Conservation (phyloP, 2,329 filamentous ascomycete species). For the Botryosphaeria dothidea region DNA sequence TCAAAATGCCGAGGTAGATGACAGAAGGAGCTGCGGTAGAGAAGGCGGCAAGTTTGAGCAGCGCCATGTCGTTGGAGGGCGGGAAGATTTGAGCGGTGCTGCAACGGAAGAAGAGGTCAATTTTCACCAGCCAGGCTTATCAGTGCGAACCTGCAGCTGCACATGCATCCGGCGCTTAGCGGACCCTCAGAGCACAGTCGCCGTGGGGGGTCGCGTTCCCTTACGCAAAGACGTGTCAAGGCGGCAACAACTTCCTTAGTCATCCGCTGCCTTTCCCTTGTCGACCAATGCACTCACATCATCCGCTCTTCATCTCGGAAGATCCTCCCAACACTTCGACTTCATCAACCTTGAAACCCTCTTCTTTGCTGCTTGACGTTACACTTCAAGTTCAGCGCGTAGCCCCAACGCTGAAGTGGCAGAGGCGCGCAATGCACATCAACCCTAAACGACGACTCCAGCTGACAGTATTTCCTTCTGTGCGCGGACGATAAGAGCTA, state of each 20-base stretch:
- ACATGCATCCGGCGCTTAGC: background rate
- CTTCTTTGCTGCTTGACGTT: too few species aligned
- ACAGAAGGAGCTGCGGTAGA: background rate
- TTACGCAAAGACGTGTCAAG: background rate
- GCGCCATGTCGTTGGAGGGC: background rate
- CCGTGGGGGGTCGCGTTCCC: background rate
- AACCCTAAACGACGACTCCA: too few species aligned
- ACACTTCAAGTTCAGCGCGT: too few species aligned
- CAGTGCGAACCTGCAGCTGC: background rate
- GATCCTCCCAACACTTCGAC: too few species aligned
- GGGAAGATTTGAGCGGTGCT: background rate
- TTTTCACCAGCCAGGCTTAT: background rate
- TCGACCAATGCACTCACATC: too few species aligned
- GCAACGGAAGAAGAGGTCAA: background rate
- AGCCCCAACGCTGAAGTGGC: too few species aligned
- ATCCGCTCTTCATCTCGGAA: too few species aligned
- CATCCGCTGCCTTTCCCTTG: too few species aligned
- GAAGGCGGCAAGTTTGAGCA: background rate
- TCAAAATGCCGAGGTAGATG: constrained; percentile 46
- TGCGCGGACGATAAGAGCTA: too few species aligned
- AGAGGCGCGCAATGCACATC: too few species aligned
- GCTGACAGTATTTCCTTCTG: too few species aligned
- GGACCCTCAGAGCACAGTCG: background rate
- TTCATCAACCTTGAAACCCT: too few species aligned
- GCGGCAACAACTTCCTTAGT: background rate